Conservation (phyloP, 2,329 filamentous ascomycete genomes). For the Pseudonectria foliicola region DNA sequence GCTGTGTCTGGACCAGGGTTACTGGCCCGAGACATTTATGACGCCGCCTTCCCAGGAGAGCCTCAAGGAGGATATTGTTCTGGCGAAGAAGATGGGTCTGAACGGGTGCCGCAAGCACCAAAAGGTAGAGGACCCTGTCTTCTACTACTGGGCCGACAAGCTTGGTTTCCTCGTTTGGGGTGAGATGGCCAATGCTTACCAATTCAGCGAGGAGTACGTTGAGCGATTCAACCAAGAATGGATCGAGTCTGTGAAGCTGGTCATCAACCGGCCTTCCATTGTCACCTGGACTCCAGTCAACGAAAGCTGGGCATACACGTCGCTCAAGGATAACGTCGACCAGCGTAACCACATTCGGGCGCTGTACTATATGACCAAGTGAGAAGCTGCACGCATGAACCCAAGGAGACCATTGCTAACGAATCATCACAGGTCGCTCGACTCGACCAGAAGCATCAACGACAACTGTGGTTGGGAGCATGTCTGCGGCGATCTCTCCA, state of each 20-base stretch:
- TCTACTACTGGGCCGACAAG: conserved; percentile 54
- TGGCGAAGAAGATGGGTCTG: conserved; percentile 54
- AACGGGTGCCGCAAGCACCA: conserved; percentile 60
- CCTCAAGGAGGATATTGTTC: conserved; percentile 45
- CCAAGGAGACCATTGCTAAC: conserved; percentile 18
- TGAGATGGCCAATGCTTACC: conserved; percentile 59
- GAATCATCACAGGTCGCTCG: conserved; percentile 35
- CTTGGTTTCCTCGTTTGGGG: conserved; percentile 58
- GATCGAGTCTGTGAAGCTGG: conserved; percentile 53
- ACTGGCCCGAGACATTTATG: conserved; percentile 55
- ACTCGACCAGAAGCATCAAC: conserved; percentile 58
- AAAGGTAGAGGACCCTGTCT: conserved; percentile 55
- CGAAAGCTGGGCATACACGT: conserved; percentile 56
- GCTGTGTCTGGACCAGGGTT: conserved; percentile 54
- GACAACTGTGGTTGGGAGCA: conserved; percentile 70
- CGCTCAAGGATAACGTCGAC: conserved; percentile 45
- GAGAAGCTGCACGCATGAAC: conserved; percentile 11
- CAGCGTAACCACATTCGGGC: conserved; percentile 59
- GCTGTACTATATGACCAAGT: conserved; percentile 59
- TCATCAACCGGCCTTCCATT: conserved; percentile 59
- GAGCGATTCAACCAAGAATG: conserved; percentile 58
- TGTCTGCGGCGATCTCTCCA: conserved; percentile 55
- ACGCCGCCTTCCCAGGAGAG: conserved; percentile 45
- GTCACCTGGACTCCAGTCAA: conserved; percentile 63
- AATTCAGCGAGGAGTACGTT: conserved; percentile 51